A percentile compares a stretch with the other conserved stretches of the same genome.
Conservation (phyloP, 768 basidiomycete genomes). For the Boletus speciosus region DNA sequence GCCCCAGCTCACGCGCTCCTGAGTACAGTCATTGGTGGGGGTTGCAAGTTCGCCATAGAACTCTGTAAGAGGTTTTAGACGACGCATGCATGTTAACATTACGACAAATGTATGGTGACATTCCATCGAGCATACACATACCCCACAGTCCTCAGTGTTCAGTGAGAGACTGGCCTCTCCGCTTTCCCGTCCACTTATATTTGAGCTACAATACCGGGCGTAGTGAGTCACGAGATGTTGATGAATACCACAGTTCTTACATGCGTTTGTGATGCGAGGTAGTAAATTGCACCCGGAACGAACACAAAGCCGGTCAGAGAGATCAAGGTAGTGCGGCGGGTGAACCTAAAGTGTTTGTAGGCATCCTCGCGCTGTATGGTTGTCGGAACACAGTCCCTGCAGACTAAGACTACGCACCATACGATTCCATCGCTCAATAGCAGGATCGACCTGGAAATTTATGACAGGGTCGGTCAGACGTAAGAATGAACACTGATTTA, state of each 20-base stretch:
- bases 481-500: neutral
- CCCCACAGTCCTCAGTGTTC: conserved; percentile 18
- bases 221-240: conserved; percentile 6
- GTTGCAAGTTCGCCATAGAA: conserved; percentile 89
- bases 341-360: conserved; percentile 83
- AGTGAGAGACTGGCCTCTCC: conserved; percentile 42
- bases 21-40: conserved; percentile 77
- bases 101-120: conserved; percentile 1
- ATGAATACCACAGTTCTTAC: conserved; percentile 34
- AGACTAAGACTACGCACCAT: conserved; percentile 44
- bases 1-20: conserved; percentile 90
- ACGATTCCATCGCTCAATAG: conserved; percentile 57
- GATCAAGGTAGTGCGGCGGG: conserved; percentile 59
- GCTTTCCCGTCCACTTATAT: conserved; percentile 54
- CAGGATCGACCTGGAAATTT: conserved; percentile 43
- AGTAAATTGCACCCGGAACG: conserved; percentile 54
- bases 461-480: conserved; percentile 1
- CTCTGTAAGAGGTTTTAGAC: conserved; percentile 76
- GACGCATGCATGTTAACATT: neutral
- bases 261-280: conserved; percentile 39
- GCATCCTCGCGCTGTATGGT: conserved; percentile 68
- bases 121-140: neutral
- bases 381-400: neutral
- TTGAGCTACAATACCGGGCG: conserved; percentile 35
- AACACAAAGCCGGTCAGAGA: conserved; percentile 60